Conservation (phyloP, 257 asterid genomes). For the Scutellaria minor region DNA sequence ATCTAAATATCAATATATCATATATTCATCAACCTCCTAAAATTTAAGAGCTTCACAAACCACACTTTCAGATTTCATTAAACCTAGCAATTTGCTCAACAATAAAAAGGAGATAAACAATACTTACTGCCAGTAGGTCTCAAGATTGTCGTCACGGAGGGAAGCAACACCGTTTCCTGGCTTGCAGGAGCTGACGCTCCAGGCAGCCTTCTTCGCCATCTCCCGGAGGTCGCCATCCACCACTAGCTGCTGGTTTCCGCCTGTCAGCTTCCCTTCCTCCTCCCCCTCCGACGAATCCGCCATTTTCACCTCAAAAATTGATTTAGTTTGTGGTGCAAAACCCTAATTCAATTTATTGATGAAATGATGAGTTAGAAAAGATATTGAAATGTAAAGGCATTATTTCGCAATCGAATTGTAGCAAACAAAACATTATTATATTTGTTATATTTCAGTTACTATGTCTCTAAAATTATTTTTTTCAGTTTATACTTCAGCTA, state of each 20-base stretch:
- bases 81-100: background rate
- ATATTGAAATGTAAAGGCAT: too few species aligned
- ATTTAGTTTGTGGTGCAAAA: slow-evolving; percentile 15
- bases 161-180: slow-evolving; percentile 86
- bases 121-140: slow-evolving; percentile 89
- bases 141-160: slow-evolving; percentile 89
- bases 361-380: too few species aligned
- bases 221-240: slow-evolving; percentile 87
- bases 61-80: background rate
- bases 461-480: too few species aligned
- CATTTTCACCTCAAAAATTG: slow-evolving; percentile 44
- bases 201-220: slow-evolving; percentile 92
- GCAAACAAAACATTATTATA: too few species aligned
- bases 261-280: slow-evolving; percentile 82
- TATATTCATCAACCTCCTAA: background rate
- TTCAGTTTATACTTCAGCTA: too few species aligned
- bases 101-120: slow-evolving; percentile 5
- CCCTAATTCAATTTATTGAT: slow-evolving; percentile 20
- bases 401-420: too few species aligned
- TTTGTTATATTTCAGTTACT: too few species aligned
- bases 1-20: background rate
- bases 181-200: slow-evolving; percentile 98
- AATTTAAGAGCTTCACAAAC: background rate
- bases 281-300: slow-evolving; percentile 91
- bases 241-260: slow-evolving; percentile 64